phyloP scores from a whole-genome alignment of 805 yeast genomes.

The Wickerhamomyces sydowiorum region DNA sequence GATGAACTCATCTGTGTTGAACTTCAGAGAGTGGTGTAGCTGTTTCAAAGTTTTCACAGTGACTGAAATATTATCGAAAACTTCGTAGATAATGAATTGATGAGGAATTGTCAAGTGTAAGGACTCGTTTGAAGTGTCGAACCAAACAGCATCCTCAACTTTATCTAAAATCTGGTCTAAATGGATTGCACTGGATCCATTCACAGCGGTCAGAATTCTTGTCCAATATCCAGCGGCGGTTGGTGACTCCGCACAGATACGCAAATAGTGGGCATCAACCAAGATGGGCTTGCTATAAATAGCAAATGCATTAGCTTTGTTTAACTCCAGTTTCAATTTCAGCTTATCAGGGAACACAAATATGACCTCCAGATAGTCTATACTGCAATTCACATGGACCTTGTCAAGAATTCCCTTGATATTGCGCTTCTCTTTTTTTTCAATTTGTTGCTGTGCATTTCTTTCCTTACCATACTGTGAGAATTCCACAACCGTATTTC shows the following conservation, averaged over 20 bases:
- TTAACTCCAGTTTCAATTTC: slow-evolving; percentile 40
- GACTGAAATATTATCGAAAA: slow-evolving; percentile 75
- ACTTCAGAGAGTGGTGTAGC: slow-evolving; percentile 42
- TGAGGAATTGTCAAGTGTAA: slow-evolving; percentile 62
- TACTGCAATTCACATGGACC: slow-evolving; percentile 18
- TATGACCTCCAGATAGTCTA: slow-evolving; percentile 21
- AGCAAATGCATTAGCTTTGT: slow-evolving; percentile 21
- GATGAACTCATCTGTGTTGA: slow-evolving; percentile 30
- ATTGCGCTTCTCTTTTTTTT: slow-evolving; percentile 13
- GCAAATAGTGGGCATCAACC: slow-evolving; percentile 26
- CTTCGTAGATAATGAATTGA: slow-evolving; percentile 64
- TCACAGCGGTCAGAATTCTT: slow-evolving; percentile 37
- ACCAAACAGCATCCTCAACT: slow-evolving; percentile 27
- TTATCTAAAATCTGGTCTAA: slow-evolving; percentile 26
- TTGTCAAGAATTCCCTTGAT: slow-evolving; percentile 8
- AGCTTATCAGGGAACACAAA: slow-evolving; percentile 42
- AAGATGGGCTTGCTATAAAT: slow-evolving; percentile 17
- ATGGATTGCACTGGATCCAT: slow-evolving; percentile 22
- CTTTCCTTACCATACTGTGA: slow-evolving; percentile 7
- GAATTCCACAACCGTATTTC: slow-evolving; percentile 30
- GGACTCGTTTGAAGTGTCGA: slow-evolving; percentile 31
- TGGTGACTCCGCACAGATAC: slow-evolving; percentile 51
- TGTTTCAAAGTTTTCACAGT: slow-evolving; percentile 63
- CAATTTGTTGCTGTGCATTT: slow-evolving; percentile 13
- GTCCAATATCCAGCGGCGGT: slow-evolving; percentile 41